These are phyloP conservation scores for Pythium sukuiense DNA, from an alignment of 352 stramenopile genomes.

Conservation along the genomic window DNA sequence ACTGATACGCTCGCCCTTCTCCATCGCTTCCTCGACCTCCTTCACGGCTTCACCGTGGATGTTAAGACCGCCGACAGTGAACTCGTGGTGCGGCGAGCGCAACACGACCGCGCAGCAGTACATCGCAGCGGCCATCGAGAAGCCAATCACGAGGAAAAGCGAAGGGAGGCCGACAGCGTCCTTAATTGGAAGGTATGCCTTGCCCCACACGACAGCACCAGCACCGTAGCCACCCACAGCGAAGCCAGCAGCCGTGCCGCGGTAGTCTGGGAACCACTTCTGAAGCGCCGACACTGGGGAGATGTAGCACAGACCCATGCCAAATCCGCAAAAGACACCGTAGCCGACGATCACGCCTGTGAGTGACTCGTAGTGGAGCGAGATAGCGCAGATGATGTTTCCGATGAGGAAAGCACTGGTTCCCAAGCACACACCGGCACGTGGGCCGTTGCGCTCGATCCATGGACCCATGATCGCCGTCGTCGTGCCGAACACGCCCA, in stretches of 20 bases:
- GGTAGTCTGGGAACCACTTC: slow-evolving; percentile 80
- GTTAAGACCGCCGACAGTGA: slow-evolving; percentile 46
- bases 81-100: slow-evolving; percentile 47
- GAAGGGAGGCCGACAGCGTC: slow-evolving; percentile 42
- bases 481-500: slow-evolving; percentile 54
- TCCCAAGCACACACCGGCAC: slow-evolving; percentile 42
- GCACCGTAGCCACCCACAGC: slow-evolving; percentile 59
- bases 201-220: slow-evolving; percentile 60
- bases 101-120: slow-evolving; percentile 47
- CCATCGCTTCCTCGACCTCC: slow-evolving; percentile 27
- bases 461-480: slow-evolving; percentile 55
- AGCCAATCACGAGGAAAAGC: slow-evolving; percentile 54
- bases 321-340: slow-evolving; percentile 57
- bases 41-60: slow-evolving; percentile 52
- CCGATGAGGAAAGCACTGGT: slow-evolving; percentile 47
- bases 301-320: slow-evolving; percentile 69
- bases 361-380: slow-evolving; percentile 54
- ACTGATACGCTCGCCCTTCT: slow-evolving; percentile 37
- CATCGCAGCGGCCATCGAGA: slow-evolving; percentile 39
- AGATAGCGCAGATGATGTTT: slow-evolving; percentile 53
- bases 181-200: slow-evolving; percentile 57
- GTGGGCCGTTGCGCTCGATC: slow-evolving; percentile 60
- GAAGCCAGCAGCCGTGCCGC: slow-evolving; percentile 61
- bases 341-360: slow-evolving; percentile 63
- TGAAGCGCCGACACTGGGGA: slow-evolving; percentile 64